Percentiles rank a stretch among this genome's conserved stretches.
Conservation (phyloP, 1,284 basidiomycete species). For the Cystobasidiaceae sp. region DNA sequence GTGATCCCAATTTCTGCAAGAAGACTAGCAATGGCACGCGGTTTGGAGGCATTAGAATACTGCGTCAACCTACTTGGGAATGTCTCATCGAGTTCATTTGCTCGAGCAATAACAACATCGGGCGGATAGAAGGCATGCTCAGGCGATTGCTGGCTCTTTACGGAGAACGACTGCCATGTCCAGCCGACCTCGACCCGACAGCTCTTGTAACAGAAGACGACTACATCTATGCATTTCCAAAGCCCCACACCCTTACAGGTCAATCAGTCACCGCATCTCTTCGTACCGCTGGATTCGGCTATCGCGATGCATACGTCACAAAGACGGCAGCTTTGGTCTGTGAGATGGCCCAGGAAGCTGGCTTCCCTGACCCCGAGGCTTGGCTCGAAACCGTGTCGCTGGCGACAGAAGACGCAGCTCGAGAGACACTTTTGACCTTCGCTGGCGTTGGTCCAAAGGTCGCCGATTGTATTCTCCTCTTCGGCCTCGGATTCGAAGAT, state of each 20-base stretch:
- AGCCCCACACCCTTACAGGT: conserved; percentile 61
- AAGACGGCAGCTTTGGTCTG: conserved; percentile 70
- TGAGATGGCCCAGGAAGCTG: conserved; percentile 49
- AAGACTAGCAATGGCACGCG: conserved; percentile 57
- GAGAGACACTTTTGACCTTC: conserved; percentile 69
- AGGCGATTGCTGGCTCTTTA: conserved; percentile 48
- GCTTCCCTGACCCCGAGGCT: conserved; percentile 37
- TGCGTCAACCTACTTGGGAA: conserved; percentile 94
- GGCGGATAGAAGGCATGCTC: conserved; percentile 84
- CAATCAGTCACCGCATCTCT: conserved; percentile 62
- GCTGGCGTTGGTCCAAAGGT: conserved; percentile 94
- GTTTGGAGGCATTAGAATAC: conserved; percentile 59
- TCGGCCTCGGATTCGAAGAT: conserved; percentile 87
- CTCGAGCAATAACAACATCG: conserved; percentile 95
- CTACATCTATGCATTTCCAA: conserved; percentile 77
- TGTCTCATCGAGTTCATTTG: conserved; percentile 94
- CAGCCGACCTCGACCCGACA: conserved; percentile 31
- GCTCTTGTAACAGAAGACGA: conserved; percentile 35
- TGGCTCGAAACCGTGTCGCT: conserved; percentile 55
- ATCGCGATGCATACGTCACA: conserved; percentile 85
- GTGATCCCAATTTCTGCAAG: conserved; percentile 69
- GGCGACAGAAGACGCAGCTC: conserved; percentile 60
- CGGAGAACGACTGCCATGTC: conserved; percentile 38
- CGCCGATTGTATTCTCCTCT: conserved; percentile 87
- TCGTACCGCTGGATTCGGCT: conserved; percentile 86